phyloP scores from a whole-genome alignment of 129 eudicot species.

The Chrysanthemum makinoi region DNA sequence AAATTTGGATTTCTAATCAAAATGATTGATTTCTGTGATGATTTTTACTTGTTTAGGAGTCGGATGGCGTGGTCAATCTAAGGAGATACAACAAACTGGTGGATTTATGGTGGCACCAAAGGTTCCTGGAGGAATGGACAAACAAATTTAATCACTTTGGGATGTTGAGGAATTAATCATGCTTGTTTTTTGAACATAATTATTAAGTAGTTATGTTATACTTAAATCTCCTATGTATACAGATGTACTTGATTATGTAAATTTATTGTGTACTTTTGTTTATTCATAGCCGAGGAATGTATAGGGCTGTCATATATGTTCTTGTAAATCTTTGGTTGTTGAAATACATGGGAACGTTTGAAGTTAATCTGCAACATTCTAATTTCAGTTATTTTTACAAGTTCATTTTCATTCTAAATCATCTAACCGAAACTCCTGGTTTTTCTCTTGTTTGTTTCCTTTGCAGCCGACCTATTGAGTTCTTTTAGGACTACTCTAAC shows the following conservation, averaged over 20 bases:
- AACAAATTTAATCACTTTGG: constrained; percentile 26
- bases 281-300: constrained; percentile 23
- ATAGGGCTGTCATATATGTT: constrained; percentile 18
- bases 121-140: constrained; percentile 34
- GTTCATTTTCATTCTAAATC: no score
- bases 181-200: constrained; percentile 25
- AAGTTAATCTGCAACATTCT: neutral
- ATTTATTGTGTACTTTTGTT: constrained; percentile 22
- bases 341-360: constrained; percentile 21
- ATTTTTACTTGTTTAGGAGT: constrained; percentile 9
- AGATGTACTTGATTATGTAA: constrained; percentile 9
- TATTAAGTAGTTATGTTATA: neutral
- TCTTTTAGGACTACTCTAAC: no score
- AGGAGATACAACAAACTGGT: constrained; percentile 33
- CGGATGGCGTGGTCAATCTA: constrained; percentile 33
- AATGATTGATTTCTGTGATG: neutral
- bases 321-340: constrained; percentile 36
- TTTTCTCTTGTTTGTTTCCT: no score
- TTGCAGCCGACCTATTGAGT: no score
- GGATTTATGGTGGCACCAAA: constrained; percentile 31
- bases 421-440: no score
- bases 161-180: constrained; percentile 32
- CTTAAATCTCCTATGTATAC: constrained; percentile 14
- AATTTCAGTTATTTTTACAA: no score
- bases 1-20: neutral